phyloP scores from a whole-genome alignment of 495 filamentous ascomycete genomes.

The Podospora pseudopauciseta region DNA sequence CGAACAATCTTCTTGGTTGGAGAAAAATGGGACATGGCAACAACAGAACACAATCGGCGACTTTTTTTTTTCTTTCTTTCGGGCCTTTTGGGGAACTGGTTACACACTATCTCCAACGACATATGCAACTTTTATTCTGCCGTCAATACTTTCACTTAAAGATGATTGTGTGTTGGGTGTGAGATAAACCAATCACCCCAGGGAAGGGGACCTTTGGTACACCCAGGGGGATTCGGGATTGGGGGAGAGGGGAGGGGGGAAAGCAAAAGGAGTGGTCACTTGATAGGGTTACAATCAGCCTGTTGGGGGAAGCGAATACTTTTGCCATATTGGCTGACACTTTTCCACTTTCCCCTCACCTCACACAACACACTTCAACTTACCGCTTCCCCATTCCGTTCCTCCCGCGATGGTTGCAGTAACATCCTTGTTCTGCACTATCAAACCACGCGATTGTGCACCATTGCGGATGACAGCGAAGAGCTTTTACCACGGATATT shows the following conservation, averaged over 20 bases:
- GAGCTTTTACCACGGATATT: not conserved
- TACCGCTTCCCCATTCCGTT: not conserved
- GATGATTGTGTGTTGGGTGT: not conserved
- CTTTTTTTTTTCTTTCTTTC: conserved; percentile 5
- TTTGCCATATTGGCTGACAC: conserved; percentile 5
- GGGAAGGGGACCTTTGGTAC: not conserved
- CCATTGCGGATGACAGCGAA: not conserved
- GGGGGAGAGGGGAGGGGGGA: not conserved
- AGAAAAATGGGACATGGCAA: not conserved
- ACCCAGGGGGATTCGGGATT: not conserved
- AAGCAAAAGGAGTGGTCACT: not conserved
- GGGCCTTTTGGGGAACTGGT: conserved; percentile 4
- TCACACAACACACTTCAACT: not conserved
- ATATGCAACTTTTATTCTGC: not conserved
- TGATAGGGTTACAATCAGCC: conserved; percentile 6
- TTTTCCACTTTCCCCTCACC: not conserved
- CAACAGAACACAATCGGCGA: not conserved
- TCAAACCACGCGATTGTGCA: not conserved
- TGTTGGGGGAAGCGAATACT: conserved; percentile 4
- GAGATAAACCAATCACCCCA: not conserved
- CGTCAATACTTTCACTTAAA: not conserved
- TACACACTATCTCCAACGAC: not conserved
- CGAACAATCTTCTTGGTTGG: not conserved
- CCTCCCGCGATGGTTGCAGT: not conserved
- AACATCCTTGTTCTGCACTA: not conserved